Percentiles rank a stretch among this genome's conserved stretches.
These are phyloP conservation scores for Saprolegnia diclina DNA, from an alignment of 352 stramenopile genomes.

Conservation along the genomic window DNA sequence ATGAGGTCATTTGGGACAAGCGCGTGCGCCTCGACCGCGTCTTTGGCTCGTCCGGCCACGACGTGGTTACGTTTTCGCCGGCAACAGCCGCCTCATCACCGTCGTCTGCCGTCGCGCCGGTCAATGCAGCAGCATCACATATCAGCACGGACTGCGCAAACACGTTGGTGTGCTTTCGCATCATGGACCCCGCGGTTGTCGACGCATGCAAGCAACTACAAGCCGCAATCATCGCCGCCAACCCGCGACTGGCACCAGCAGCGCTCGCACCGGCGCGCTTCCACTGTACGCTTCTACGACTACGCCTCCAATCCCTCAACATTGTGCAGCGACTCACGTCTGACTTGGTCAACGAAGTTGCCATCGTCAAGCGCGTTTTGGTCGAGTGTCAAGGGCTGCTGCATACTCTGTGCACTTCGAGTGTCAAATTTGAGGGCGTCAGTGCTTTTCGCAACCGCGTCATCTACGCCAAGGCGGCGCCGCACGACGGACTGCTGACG, in stretches of 20 bases:
- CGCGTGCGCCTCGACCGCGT: conserved; percentile 23
- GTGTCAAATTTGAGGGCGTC: neutral
- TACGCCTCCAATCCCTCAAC: neutral
- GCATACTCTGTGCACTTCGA: neutral
- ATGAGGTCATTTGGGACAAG: conserved; percentile 28
- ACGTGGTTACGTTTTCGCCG: neutral
- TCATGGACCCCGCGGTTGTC: conserved; percentile 12
- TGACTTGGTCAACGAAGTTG: conserved; percentile 9
- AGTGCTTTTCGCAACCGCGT: conserved; percentile 15
- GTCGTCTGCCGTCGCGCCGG: neutral
- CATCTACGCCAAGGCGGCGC: neutral
- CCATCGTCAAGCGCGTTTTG: conserved; percentile 3
- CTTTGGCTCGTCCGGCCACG: conserved; percentile 26
- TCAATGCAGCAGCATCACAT: neutral
- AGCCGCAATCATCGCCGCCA: neutral
- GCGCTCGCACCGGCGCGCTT: neutral
- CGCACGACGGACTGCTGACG: neutral
- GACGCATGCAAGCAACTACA: neutral
- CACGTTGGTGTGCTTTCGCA: conserved; percentile 24
- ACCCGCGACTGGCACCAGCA: conserved; percentile 1
- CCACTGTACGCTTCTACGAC: conserved; percentile 17
- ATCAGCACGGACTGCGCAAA: conserved; percentile 20
- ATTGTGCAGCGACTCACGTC: no score
- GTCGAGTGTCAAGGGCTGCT: conserved; percentile 7
- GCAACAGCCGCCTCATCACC: no score